phyloP scores from a whole-genome alignment of 345 rosid species.

The Heritiera fomes region DNA sequence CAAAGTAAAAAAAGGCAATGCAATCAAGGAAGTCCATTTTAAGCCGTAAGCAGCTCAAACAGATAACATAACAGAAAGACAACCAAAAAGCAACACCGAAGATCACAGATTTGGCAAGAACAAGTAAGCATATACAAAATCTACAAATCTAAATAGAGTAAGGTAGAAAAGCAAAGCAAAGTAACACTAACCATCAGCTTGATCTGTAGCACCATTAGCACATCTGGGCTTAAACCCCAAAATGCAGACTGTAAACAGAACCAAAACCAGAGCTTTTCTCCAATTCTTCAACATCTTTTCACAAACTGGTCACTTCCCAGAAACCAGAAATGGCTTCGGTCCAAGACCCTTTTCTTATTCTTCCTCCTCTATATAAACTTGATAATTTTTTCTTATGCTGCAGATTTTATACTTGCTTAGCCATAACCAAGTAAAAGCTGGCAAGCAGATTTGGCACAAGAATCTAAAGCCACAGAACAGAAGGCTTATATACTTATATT shows the following conservation, averaged over 20 bases:
- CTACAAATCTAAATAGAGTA: conserved; percentile 13
- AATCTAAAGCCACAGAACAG: conserved; percentile 60
- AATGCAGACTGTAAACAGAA: conserved; percentile 59
- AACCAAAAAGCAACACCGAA: conserved; percentile 6
- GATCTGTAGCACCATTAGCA: conserved; percentile 61
- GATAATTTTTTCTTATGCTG: conserved; percentile 4
- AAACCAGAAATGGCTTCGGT: conserved; percentile 23
- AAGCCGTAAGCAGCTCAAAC: conserved; percentile 13
- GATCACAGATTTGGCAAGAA: conserved; percentile 24
- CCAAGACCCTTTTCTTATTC: conserved; percentile 11
- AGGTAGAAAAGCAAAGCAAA: conserved; percentile 7
- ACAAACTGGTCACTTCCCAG: conserved; percentile 20
- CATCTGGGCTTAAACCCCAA: conserved; percentile 47
- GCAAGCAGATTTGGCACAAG: conserved; percentile 80
- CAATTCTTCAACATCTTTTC: conserved; percentile 45
- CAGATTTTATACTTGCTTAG: conserved; percentile 41
- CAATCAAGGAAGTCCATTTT: conserved; percentile 2
- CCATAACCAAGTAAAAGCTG: conserved; percentile 57
- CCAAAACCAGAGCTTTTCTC: conserved; percentile 38
- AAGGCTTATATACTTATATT: conserved; percentile 3
- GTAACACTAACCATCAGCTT: conserved; percentile 53
- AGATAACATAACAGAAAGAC: conserved; percentile 8
- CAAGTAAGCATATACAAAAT: not conserved
- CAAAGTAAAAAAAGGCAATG: conserved; percentile 7
- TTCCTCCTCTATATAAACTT: not conserved